phyloP scores from a whole-genome alignment of 495 filamentous ascomycete genomes.

The Penicillium manginii region DNA sequence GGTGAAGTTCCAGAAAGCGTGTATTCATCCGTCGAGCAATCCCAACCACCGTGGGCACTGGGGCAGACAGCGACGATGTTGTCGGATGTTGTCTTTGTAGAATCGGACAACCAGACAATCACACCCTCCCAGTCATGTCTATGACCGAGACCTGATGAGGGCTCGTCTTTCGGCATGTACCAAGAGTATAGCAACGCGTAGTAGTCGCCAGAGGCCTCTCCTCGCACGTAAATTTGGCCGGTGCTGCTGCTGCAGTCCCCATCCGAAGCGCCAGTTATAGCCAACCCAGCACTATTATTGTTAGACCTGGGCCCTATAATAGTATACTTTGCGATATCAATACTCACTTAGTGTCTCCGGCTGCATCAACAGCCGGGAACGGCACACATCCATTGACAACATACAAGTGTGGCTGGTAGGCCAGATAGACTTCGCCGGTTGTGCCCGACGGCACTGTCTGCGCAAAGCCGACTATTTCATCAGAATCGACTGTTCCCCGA shows the following conservation, averaged over 20 bases:
- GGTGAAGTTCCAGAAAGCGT: conserved; percentile 41
- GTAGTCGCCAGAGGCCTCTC: conserved; percentile 26
- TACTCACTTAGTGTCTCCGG: conserved; percentile 52
- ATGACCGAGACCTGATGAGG: conserved; percentile 47
- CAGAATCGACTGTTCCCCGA: conserved; percentile 44
- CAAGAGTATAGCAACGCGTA: conserved; percentile 59
- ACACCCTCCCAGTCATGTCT: conserved; percentile 58
- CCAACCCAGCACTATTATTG: conserved; percentile 41
- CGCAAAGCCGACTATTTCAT: conserved; percentile 50
- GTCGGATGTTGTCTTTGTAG: conserved; percentile 36
- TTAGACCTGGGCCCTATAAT: conserved; percentile 3
- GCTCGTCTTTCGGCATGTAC: conserved; percentile 55
- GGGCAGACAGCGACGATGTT: conserved; percentile 56
- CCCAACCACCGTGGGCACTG: conserved; percentile 55
- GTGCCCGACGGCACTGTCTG: conserved; percentile 50
- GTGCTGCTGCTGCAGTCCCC: conserved; percentile 48
- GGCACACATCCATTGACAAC: conserved; percentile 59
- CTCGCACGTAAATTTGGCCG: conserved; percentile 56
- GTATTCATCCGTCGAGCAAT: conserved; percentile 46
- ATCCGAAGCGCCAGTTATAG: conserved; percentile 36
- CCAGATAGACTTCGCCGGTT: conserved; percentile 46
- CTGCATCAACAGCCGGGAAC: conserved; percentile 55
- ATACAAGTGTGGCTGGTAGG: conserved; percentile 54
- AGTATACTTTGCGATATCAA: neutral
- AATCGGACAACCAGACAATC: conserved; percentile 47